Percentiles rank a stretch among this genome's conserved stretches.
Conservation (phyloP, 441 rosid genomes). For the Biscutella auriculata region DNA sequence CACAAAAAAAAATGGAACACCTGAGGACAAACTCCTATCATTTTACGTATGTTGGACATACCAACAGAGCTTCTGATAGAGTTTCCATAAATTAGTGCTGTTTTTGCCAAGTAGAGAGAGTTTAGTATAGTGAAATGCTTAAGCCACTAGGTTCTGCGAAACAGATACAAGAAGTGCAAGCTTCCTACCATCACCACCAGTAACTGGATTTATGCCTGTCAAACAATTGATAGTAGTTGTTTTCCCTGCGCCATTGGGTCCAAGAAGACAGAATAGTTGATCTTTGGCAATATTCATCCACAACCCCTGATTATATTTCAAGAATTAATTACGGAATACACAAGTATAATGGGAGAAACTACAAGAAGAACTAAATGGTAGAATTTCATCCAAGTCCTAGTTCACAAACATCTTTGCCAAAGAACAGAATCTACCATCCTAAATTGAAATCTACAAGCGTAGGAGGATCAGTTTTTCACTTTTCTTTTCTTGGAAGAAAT, state of each 20-base stretch:
- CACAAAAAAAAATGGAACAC: conserved; percentile 22
- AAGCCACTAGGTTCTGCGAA: neutral
- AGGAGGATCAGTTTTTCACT: neutral
- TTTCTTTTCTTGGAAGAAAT: neutral
- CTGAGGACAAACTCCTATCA: conserved; percentile 96
- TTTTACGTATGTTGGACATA: conserved; percentile 69
- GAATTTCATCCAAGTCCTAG: neutral
- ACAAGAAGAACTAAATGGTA: neutral
- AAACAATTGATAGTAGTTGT: conserved; percentile 83
- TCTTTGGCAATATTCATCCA: conserved; percentile 78
- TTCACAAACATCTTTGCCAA: neutral
- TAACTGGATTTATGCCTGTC: conserved; percentile 79
- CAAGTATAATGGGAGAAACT: neutral
- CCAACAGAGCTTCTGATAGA: conserved; percentile 71
- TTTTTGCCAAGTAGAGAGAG: conserved; percentile 4
- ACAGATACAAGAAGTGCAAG: neutral
- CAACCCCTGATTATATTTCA: conserved; percentile 40
- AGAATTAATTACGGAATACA: neutral
- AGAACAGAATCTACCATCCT: neutral
- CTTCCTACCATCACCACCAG: conserved; percentile 70
- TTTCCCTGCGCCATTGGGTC: conserved; percentile 97
- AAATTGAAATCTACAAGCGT: neutral
- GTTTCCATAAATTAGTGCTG: conserved; percentile 71
- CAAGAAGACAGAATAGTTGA: conserved; percentile 90
- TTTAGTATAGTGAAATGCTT: conserved; percentile 1